These are phyloP conservation scores for Mucuna pruriens DNA, from an alignment of 306 rosid species.

Conservation along the genomic window DNA sequence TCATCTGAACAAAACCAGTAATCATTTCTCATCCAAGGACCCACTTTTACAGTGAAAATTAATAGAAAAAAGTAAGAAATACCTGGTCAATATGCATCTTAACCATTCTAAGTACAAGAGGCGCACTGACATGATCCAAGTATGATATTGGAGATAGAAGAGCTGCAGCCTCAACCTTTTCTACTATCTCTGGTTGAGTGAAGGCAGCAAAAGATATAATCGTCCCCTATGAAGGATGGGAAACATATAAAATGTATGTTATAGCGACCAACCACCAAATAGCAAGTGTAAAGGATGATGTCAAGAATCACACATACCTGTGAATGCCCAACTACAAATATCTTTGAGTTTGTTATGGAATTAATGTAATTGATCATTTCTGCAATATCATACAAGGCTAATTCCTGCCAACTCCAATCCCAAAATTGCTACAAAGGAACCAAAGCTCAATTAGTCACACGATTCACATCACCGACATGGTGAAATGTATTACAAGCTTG, in stretches of 20 bases:
- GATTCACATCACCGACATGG: slow-evolving; percentile 25
- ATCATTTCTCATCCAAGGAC: slow-evolving; percentile 41
- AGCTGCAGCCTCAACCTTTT: slow-evolving; percentile 81
- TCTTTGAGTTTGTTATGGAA: slow-evolving; percentile 60
- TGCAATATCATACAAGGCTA: slow-evolving; percentile 76
- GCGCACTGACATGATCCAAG: slow-evolving; percentile 72
- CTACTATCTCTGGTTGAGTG: slow-evolving; percentile 65
- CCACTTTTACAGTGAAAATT: slow-evolving; percentile 29
- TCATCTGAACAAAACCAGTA: slow-evolving; percentile 59
- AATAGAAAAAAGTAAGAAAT: slow-evolving; percentile 32
- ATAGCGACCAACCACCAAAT: slow-evolving; percentile 22
- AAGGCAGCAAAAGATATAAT: slow-evolving; percentile 63
- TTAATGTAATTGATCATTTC: slow-evolving; percentile 71
- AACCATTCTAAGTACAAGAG: slow-evolving; percentile 76
- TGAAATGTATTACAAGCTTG: not conserved
- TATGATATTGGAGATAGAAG: slow-evolving; percentile 88
- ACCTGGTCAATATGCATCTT: slow-evolving; percentile 82
- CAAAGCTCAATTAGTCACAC: slow-evolving; percentile 31
- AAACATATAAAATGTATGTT: slow-evolving; percentile 25
- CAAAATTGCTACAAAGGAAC: slow-evolving; percentile 73
- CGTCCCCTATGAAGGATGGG: slow-evolving; percentile 69
- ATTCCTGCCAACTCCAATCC: slow-evolving; percentile 98
- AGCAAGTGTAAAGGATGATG: slow-evolving; percentile 17
- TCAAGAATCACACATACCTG: slow-evolving; percentile 62
- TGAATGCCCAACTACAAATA: slow-evolving; percentile 88